Evolutionary conservation across 495 filamentous ascomycete species (phyloP).

Genomic region (Penicillium samsonianum): DNA sequence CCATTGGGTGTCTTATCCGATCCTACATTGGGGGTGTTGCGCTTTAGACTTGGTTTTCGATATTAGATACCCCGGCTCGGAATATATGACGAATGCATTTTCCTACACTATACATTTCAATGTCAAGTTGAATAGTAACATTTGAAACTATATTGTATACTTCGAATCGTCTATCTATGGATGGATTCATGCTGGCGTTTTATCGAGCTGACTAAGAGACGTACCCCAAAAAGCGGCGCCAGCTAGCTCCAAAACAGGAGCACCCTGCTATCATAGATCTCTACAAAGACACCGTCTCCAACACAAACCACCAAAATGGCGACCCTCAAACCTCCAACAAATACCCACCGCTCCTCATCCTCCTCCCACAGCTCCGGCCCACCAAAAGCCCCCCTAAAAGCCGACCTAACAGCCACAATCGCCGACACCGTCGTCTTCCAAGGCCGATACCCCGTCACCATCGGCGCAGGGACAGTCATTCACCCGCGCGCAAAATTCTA

Average conservation of each 20-base stretch:
- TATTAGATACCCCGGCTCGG: constrained; percentile 1
- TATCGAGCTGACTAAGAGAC: neutral
- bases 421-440: constrained; percentile 73
- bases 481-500: constrained; percentile 78
- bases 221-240: neutral
- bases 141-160: neutral
- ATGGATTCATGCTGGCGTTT: neutral
- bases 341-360: constrained; percentile 29
- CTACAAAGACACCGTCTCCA: constrained; percentile 5
- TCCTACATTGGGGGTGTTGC: neutral
- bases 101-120: neutral
- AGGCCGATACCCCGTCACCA: constrained; percentile 69
- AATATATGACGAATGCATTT: neutral
- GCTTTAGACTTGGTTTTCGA: neutral
- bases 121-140: too few species aligned
- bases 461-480: constrained; percentile 72
- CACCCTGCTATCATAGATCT: constrained; percentile 4
- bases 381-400: constrained; percentile 60
- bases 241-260: neutral
- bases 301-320: constrained; percentile 21
- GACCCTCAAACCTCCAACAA: constrained; percentile 34
- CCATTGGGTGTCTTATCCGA: neutral
- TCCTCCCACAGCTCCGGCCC: constrained; percentile 25
- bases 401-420: constrained; percentile 70
- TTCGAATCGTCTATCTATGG: neutral